Conservation (phyloP, 768 basidiomycete genomes). For the Hortiboletus flavorubellus region DNA sequence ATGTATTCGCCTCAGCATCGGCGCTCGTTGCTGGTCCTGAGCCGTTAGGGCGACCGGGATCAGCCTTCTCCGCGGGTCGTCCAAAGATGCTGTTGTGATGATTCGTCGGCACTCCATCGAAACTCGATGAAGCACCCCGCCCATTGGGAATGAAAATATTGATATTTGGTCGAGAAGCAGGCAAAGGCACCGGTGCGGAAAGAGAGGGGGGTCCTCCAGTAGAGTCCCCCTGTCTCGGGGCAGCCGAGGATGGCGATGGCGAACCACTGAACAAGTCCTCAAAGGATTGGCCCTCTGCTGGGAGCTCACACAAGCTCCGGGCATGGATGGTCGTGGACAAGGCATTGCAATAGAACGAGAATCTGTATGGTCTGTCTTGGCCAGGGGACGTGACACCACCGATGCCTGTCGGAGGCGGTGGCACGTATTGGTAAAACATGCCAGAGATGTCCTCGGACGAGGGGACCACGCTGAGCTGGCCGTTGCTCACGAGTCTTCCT, state of each 20-base stretch:
- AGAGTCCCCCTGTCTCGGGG: slow-evolving; percentile 5
- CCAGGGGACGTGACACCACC: slow-evolving; percentile 45
- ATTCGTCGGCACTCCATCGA: not conserved
- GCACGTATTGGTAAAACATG: slow-evolving; percentile 10
- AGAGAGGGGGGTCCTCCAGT: slow-evolving; percentile 1
- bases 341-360: slow-evolving; percentile 97
- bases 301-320: slow-evolving; percentile 86
- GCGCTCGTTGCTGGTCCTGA: slow-evolving; percentile 18
- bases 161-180: not conserved
- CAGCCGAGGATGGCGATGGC: slow-evolving; percentile 14
- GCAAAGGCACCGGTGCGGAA: slow-evolving; percentile 8
- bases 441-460: slow-evolving; percentile 40
- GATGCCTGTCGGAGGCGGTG: slow-evolving; percentile 10
- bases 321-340: slow-evolving; percentile 94
- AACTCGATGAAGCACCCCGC: slow-evolving; percentile 5
- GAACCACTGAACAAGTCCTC: slow-evolving; percentile 80
- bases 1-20: slow-evolving; percentile 74
- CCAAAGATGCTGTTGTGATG: slow-evolving; percentile 17
- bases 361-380: slow-evolving; percentile 91
- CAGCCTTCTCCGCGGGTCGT: slow-evolving; percentile 19
- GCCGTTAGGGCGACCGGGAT: slow-evolving; percentile 20
- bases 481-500: slow-evolving; percentile 27
- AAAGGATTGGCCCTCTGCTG: slow-evolving; percentile 90
- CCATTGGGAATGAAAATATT: slow-evolving; percentile 4
- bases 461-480: slow-evolving; percentile 38